A percentile compares a stretch with the other conserved stretches of the same genome.
phyloP scores from a whole-genome alignment of 331 rosid species.

The Prunus yedoensis region DNA sequence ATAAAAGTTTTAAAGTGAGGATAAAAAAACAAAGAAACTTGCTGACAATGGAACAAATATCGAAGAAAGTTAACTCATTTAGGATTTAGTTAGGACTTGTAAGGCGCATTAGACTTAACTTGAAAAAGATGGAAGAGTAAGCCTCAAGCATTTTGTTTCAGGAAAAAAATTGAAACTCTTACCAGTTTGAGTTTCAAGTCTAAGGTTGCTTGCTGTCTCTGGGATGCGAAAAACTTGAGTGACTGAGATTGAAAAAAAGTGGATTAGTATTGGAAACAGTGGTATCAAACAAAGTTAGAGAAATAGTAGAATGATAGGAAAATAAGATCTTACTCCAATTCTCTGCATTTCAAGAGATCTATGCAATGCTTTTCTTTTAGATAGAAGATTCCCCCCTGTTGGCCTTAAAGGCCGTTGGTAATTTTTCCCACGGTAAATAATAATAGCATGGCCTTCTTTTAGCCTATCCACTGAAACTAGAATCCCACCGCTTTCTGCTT shows the following conservation, averaged over 20 bases:
- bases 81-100: background rate
- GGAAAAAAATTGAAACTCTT: conserved; percentile 18
- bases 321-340: conserved; percentile 58
- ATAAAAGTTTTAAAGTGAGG: background rate
- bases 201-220: conserved; percentile 48
- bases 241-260: conserved; percentile 52
- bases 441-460: conserved; percentile 75
- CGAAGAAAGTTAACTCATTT: conserved; percentile 1
- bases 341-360: conserved; percentile 88
- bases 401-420: conserved; percentile 47
- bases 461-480: conserved; percentile 72
- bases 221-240: conserved; percentile 62
- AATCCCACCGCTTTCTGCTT: conserved; percentile 78
- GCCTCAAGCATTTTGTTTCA: background rate
- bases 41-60: background rate
- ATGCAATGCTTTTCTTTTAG: conserved; percentile 69
- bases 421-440: conserved; percentile 84
- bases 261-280: conserved; percentile 12
- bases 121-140: conserved; percentile 15
- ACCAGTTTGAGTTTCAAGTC: conserved; percentile 72
- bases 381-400: conserved; percentile 51
- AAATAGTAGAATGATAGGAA: conserved; percentile 17
- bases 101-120: background rate
- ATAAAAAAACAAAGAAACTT: too few species aligned
- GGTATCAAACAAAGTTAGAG: conserved; percentile 4